phyloP scores from a whole-genome alignment of 2,329 filamentous ascomycete genomes.

The Raffaelea deltoideospora region DNA sequence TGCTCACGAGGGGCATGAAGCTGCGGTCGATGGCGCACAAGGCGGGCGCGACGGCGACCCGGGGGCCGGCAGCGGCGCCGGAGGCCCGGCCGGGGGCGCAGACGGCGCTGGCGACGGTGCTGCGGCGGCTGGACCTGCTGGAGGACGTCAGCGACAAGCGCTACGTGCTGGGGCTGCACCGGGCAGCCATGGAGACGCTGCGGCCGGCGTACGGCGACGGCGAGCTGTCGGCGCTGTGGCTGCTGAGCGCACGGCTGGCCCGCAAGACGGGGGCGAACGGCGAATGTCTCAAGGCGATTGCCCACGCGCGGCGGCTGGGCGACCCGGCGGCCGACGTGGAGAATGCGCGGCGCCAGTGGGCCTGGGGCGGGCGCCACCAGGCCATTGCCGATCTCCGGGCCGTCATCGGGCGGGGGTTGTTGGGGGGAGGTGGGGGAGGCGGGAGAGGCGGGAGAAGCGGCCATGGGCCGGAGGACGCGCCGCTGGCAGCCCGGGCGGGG shows the following conservation, averaged over 20 bases:
- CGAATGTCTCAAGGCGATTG: conserved; percentile 84
- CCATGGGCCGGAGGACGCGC: not conserved
- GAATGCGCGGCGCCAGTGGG: conserved; percentile 85
- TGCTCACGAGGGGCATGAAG: too few species aligned
- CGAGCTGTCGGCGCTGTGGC: conserved; percentile 73
- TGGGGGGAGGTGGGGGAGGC: not conserved
- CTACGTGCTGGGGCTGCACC: conserved; percentile 71
- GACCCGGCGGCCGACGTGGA: conserved; percentile 86
- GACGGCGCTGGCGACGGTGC: conserved; percentile 37
- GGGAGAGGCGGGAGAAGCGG: not conserved
- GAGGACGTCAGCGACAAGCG: conserved; percentile 88
- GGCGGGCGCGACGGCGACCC: not conserved
- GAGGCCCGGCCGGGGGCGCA: conserved; percentile 24
- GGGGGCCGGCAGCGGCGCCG: conserved; percentile 4
- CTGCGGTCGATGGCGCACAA: conserved; percentile 27
- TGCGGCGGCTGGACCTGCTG: conserved; percentile 71
- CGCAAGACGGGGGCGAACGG: conserved; percentile 71
- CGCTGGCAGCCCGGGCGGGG: conserved; percentile 60
- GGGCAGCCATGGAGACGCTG: conserved; percentile 74
- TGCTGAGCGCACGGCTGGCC: conserved; percentile 70
- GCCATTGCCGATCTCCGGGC: conserved; percentile 84
- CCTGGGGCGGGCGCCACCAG: conserved; percentile 82
- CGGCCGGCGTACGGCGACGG: conserved; percentile 51
- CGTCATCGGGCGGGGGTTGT: conserved; percentile 41
- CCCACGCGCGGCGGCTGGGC: conserved; percentile 72